phyloP scores from a whole-genome alignment of 2,329 filamentous ascomycete genomes.

The Claviceps citrina region DNA sequence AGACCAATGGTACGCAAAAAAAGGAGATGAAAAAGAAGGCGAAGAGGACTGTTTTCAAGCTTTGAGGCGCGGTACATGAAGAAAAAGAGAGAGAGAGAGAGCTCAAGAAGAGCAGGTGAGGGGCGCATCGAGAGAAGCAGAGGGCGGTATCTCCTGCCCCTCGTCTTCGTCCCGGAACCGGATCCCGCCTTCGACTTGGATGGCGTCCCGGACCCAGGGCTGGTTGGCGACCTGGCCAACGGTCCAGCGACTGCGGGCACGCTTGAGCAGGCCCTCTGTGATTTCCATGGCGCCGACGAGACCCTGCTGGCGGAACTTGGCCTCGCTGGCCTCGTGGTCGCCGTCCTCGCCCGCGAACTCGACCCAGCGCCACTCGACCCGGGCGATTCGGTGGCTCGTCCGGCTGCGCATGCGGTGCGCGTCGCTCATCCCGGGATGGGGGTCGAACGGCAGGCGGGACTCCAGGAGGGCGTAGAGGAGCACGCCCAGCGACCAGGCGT shows the following conservation, averaged over 20 bases:
- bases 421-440: conserved; percentile 65
- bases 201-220: conserved; percentile 63
- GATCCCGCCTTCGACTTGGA: conserved; percentile 49
- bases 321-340: conserved; percentile 58
- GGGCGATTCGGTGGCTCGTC: conserved; percentile 84
- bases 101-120: no score
- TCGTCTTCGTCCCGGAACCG: conserved; percentile 44
- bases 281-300: conserved; percentile 64
- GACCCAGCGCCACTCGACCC: conserved; percentile 92
- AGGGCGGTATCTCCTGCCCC: conserved; percentile 41
- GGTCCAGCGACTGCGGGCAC: conserved; percentile 63
- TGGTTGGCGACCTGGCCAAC: conserved; percentile 56
- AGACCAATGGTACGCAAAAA: no score
- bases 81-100: no score
- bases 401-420: conserved; percentile 61
- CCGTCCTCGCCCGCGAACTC: conserved; percentile 71
- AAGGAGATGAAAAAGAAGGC: no score
- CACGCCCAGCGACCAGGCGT: conserved; percentile 91
- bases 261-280: conserved; percentile 71
- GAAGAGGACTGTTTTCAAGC: no score
- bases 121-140: no score
- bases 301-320: conserved; percentile 45
- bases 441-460: conserved; percentile 84
- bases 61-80: no score
- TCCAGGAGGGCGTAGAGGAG: conserved; percentile 87